Evolutionary conservation across 2,329 filamentous ascomycete genomes (phyloP), one percentile per base, ranked within the genome.

Genomic region (Exutisphaerella laricina): DNA sequence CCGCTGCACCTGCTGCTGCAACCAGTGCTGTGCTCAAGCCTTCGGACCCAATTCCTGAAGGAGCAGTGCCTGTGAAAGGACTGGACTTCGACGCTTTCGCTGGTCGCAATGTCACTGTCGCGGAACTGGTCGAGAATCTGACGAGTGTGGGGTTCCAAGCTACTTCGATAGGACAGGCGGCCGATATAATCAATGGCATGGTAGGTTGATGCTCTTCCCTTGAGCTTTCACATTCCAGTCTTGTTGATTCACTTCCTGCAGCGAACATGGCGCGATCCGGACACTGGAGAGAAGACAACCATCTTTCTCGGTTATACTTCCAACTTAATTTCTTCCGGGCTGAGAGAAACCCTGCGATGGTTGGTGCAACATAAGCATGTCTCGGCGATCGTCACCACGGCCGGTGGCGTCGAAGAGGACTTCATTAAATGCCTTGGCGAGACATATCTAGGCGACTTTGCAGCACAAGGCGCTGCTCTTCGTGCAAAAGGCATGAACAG

Each of bases 291-390:
- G 18, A 78, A 78, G 58, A 92, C 92, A 13, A 97, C 92, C 47
- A 90, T 98, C 57, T 97, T 98, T 67, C 79, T 98, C 6, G 92
- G 92, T 44, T 98, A 96, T 70, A 98, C 92, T 7, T 95, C 88
- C 38, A 98, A 98, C 64, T 76, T 98, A 57, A 96, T 98, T 59
- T 97, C 92, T 0, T 98, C 90, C 3, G 92, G 92, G 6, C 78
- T 98, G 21, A 80, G 92, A 41, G 89, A 94, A 54, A 89, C 89
- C 25, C 73, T 98, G 53, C 85, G 92, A 43, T 98, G 88, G 70
- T 79, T 98, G 1, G 89, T 94, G 32, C 79, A 97, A 69, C 88
- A 98, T 70, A 83, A 82, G 50, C 89, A 97, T 63, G 82, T 98
- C 50, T 92, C 88, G 1, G 85, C 84, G 54, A 87, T 98, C 58